These are phyloP conservation scores for Cordyceps cateniannulata DNA, from an alignment of 2,329 filamentous ascomycete genomes.

Conservation along the genomic window DNA sequence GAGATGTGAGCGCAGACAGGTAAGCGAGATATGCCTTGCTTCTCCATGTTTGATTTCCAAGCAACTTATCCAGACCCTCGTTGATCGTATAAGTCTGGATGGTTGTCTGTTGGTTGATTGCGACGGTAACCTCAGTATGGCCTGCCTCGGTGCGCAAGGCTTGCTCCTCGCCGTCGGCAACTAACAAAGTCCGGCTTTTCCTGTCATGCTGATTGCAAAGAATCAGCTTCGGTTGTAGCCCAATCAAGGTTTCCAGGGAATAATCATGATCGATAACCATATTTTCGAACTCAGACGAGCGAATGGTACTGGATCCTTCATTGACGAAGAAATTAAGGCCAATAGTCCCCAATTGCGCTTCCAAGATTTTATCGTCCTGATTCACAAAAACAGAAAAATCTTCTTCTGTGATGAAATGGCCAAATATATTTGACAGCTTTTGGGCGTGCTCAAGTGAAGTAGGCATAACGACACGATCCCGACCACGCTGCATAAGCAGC, in stretches of 20 bases:
- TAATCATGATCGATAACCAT: not conserved
- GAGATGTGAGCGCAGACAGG: conserved; percentile 47
- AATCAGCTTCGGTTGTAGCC: not conserved
- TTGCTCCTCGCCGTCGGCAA: not conserved
- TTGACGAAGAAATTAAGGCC: not conserved
- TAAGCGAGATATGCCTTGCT: conserved; percentile 44
- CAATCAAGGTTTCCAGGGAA: not conserved
- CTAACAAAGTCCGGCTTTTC: not conserved
- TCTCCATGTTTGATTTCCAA: conserved; percentile 41
- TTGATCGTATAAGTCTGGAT: not conserved
- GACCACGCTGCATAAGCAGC: not conserved
- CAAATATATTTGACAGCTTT: not conserved
- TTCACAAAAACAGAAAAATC: not conserved
- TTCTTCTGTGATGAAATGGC: rapidly evolving
- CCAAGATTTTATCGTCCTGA: not conserved
- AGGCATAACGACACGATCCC: not conserved
- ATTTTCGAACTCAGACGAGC: not conserved
- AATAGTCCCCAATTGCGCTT: not conserved
- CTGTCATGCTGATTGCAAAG: not conserved
- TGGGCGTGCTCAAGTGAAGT: not conserved
- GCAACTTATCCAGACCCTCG: conserved; percentile 21
- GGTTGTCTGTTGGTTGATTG: not conserved
- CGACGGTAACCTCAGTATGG: not conserved
- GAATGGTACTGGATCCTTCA: not conserved
- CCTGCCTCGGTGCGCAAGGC: rapidly evolving